Evolutionary conservation across 208 protist genomes (phyloP).

Genomic region (Leishmania amazonensis): DNA sequence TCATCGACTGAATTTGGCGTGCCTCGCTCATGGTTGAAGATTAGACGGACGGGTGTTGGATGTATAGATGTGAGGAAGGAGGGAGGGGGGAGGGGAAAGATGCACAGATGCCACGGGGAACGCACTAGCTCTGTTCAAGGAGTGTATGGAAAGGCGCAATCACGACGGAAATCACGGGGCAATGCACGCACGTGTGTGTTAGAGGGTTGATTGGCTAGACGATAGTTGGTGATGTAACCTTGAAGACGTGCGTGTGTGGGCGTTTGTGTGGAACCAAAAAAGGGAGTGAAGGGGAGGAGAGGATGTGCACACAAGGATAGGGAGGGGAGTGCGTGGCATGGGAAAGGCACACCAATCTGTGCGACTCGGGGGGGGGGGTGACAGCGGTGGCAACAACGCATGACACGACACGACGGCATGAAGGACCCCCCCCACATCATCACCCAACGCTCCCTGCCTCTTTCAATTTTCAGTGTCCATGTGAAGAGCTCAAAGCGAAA

Average conservation of each 20-base stretch:
- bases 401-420: background rate
- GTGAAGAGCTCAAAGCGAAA: background rate
- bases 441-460: background rate
- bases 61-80: background rate
- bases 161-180: background rate
- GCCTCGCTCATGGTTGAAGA: constrained; percentile 77
- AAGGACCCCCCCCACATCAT: background rate
- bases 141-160: background rate
- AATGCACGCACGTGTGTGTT: background rate
- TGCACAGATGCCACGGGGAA: background rate
- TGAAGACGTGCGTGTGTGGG: background rate
- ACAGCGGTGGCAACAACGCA: background rate
- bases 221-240: background rate
- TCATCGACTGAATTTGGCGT: constrained; percentile 93
- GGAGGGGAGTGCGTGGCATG: background rate
- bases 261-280: constrained; percentile 8
- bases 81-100: background rate
- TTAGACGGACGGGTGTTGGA: background rate
- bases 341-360: background rate
- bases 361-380: background rate
- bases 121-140: background rate
- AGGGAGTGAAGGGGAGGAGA: background rate
- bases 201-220: background rate
- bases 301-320: background rate
- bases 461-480: background rate